These are phyloP conservation scores for Pythium phragmiticola DNA, from an alignment of 352 stramenopile genomes.

Conservation along the genomic window DNA sequence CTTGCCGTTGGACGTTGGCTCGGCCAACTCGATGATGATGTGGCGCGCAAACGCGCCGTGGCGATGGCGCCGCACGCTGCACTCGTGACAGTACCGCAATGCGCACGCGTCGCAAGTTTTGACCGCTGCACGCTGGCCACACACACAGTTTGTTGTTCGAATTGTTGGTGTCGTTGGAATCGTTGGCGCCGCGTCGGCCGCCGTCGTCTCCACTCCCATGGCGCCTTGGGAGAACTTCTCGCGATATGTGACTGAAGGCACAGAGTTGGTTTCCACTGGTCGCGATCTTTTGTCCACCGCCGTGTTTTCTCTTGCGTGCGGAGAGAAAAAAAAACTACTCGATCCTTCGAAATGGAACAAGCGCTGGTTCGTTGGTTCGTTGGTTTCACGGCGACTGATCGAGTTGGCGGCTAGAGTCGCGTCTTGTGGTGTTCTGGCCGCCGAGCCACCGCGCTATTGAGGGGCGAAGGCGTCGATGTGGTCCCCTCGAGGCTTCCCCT, in stretches of 20 bases:
- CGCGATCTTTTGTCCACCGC: slow-evolving; percentile 3
- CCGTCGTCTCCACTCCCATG: slow-evolving; percentile 5
- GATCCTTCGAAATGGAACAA: slow-evolving; percentile 2
- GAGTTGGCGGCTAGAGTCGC: neutral
- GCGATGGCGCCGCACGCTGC: slow-evolving; percentile 31
- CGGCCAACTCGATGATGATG: slow-evolving; percentile 17
- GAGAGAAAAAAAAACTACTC: neutral
- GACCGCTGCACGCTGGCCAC: slow-evolving; percentile 20
- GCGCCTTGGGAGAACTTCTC: neutral
- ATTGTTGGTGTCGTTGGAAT: neutral
- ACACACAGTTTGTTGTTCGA: slow-evolving; percentile 23
- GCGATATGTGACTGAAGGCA: neutral
- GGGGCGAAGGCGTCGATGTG: neutral
- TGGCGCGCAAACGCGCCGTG: slow-evolving; percentile 42
- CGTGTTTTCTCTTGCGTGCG: neutral
- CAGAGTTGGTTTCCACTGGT: neutral
- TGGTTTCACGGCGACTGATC: slow-evolving; percentile 1
- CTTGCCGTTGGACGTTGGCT: neutral
- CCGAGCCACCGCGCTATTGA: neutral
- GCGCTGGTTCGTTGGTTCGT: neutral
- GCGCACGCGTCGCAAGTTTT: slow-evolving; percentile 33
- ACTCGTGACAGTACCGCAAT: slow-evolving; percentile 36
- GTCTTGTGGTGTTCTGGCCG: neutral
- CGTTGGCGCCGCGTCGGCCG: neutral
- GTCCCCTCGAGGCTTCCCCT: neutral